Evolutionary conservation across 148 eudicot species (phyloP), one percentile per base, ranked within the genome.

Genomic region (Rhododendron griersonianum): DNA sequence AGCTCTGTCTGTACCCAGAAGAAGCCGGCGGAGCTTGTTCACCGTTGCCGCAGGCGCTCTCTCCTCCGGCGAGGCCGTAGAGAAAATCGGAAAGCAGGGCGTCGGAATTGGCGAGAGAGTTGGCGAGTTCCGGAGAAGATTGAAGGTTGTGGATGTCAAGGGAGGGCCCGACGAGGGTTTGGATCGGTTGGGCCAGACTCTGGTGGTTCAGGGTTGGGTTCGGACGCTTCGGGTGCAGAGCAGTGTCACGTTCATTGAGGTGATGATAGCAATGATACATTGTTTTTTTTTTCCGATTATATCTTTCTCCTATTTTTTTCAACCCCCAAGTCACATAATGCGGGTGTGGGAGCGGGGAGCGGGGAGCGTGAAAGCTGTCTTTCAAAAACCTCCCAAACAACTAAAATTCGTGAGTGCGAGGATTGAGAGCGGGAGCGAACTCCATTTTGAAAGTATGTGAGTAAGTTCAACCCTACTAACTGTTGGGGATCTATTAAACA

Each of bases 211-310:
- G 30, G 99, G 99, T 6, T 95, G 99, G 98, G 98, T 97, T 79
- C 86, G 98, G 84, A 97, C 99, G 16, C 89, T 97, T 10, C 91
- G 99, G 15, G 87, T 80, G 18, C 99, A 97, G 92, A 94, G 99
- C 81, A 97, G 95, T 80, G 95, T 97, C 47, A 94, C 99, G 37
- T 95, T 97, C 87, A 95, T 95, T 35, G 98, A 97, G 98, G 99
- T 96, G 86, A 33, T 25, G 5, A 3, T 78, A 45, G 15, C 18
- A 35, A 55, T 39, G 19, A 15, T 47, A 3, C 61, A 18, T 15
- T 53, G 50, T 48, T 48, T 51, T 51, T 51, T 7, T 48, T 48
- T 11, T 2, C 0, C 21, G 0, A 55, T 55, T 30, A 53, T 21
- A 33, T 19, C 37, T 55, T 10, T 37, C 39, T 61, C 55, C 30